Base-by-base conservation (phyloP, 345 rosid species). In the Dipteronia dyeriana region DNA sequence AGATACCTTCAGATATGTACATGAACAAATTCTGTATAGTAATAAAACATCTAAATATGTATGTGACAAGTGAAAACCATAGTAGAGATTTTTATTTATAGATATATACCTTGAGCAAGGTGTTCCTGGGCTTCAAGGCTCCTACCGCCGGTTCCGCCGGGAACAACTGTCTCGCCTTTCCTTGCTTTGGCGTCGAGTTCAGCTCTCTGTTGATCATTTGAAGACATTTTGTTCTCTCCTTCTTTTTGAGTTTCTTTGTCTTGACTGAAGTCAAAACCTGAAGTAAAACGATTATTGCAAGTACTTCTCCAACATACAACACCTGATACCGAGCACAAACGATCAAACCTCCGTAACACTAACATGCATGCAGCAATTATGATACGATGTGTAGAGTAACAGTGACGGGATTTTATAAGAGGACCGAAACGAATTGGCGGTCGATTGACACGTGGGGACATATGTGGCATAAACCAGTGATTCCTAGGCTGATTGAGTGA, bases 51-150 rank as follows among this genome's bases (percentile, higher is more conserved):
- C 38, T 34, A 31, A 31, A 31, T 3, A 49, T 49, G 16, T 49
- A 49, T 3, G 4, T 49, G 53, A 49, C 53, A 12, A 49, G 4
- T 49, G 53, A 49, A 17, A 12, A 49, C 45, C 53, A 12, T 49
- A 49, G 16, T 49, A 11, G 16, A 49, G 17, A 49, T 14, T 49
- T 49, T 12, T 49, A n/a, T n/a, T 4, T 64, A 64, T 64, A 4
- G 19, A 64, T 25, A 25, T 19, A 17, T 51, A 88, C 94, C 95
- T 87, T 92, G 92, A 41, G 98, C 95, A 8, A 94, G 94, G 84
- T 95, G 89, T 53, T 89, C 93, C 78, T 89, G 97, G 73, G 98
- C 97, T 83, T 90, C 95, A 0, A 91, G 94, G 90, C 94, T 95
- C 77, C 88, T 95, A 71, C 98, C 97, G 0, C 97, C 97, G 2